Conservation (phyloP, 1,284 basidiomycete genomes). For the Apiotrichum siamense region DNA sequence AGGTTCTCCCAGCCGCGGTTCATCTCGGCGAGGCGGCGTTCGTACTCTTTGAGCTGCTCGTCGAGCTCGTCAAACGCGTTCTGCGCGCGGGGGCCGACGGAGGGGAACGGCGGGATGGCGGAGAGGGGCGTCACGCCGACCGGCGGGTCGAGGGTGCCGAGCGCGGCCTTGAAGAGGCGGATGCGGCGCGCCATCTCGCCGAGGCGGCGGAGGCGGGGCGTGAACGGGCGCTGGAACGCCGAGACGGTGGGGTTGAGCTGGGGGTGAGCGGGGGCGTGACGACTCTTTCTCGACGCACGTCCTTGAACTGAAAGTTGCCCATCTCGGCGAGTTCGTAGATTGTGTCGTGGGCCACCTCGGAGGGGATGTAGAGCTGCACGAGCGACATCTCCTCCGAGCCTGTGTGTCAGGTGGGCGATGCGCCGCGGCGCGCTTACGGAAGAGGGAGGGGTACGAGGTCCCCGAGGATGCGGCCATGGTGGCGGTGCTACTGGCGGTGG, state of each 20-base stretch:
- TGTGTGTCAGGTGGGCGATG: conserved; percentile 39
- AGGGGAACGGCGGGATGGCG: conserved; percentile 73
- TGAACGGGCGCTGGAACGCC: conserved; percentile 97
- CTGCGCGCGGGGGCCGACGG: conserved; percentile 81
- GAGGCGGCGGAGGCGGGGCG: conserved; percentile 86
- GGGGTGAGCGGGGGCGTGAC: background rate
- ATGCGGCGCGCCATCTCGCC: conserved; percentile 95
- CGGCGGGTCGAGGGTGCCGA: conserved; percentile 63
- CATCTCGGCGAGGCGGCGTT: conserved; percentile 81
- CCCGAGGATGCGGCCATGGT: conserved; percentile 18
- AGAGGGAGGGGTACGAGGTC: conserved; percentile 63
- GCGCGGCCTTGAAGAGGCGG: conserved; percentile 81
- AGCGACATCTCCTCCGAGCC: conserved; percentile 96
- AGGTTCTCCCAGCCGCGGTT: conserved; percentile 88
- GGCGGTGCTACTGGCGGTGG: background rate
- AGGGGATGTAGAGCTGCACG: conserved; percentile 95
- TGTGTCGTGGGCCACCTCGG: conserved; percentile 94
- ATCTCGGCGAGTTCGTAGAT: conserved; percentile 92
- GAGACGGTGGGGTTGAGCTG: conserved; percentile 92
- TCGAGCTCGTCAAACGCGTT: conserved; percentile 93
- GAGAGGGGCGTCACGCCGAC: conserved; percentile 74
- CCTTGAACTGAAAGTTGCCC: conserved; percentile 95
- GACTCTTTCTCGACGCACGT: conserved; percentile 55
- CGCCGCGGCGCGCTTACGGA: conserved; percentile 56
- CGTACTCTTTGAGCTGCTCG: conserved; percentile 79